Base-by-base conservation (phyloP, 2,329 filamentous ascomycete species). In the Fulvia fulva region DNA sequence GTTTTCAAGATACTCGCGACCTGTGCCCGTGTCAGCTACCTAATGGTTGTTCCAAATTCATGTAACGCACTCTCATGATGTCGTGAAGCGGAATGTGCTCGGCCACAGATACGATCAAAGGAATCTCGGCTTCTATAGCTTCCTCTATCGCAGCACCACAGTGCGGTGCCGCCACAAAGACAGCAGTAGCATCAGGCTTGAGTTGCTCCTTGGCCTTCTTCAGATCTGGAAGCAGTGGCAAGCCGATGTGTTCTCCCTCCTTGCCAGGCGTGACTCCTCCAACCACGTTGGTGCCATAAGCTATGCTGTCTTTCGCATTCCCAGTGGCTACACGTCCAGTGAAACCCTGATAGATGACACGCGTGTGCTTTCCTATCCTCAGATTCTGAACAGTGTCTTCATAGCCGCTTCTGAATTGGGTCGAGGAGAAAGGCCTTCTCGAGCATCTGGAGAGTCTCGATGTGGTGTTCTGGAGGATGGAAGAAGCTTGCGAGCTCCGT, bases 1-100 rank as follows among this genome's bases (percentile, higher is more conserved):
- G 87, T 88, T 61, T 83, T 79, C 4, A 92, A 79, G 51, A 90
- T 85, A 23, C 86, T 85, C 53, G 90, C 86, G 53, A 89, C 83
- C 75, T 88, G 26, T 8, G 34, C 49, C 14, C 21, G 26, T 50
- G 55, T 62, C 43, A 63, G 50, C 34, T 41, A 5, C 37, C 16
- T 41, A n/a, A 47, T 19, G 22, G 44, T 41, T 43, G 22, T 2
- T 14, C 53, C n/a, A 6, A 43, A 22, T 32, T 28, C 44, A 19
- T 47, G 21, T 8, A 51, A 64, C 78, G 62, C 74, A 87, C 87
- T 64, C 87, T 82, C 63, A 92, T 79, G 70, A 92, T 87, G 68
- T 92, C 88, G 70, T 91, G 88, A 19, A 91, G 75, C 0, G 89
- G 89, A 32, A 92, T 87, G 70, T 91, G 88, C 70, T 93, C 89